Evolutionary conservation across 2,329 filamentous ascomycete species (phyloP), one percentile per base, ranked within the genome.

Genomic region (Nannizziopsis barbatae): DNA sequence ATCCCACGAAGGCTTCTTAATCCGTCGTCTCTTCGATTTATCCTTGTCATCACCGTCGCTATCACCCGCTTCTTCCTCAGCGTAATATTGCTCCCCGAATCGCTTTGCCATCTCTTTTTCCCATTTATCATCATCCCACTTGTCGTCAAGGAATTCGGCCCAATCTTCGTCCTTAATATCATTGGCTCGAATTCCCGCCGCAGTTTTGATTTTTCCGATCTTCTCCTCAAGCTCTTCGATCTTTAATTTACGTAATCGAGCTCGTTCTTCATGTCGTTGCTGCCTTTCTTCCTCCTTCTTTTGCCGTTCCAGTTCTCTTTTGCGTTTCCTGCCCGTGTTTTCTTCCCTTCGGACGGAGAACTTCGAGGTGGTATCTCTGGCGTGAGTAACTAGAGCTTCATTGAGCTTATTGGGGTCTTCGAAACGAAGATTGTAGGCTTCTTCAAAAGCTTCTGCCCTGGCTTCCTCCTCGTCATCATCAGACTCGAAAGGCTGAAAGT

Each of bases 381-480:
- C 84, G 68, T 95, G 94, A 5, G 89, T 87, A 60, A 84, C 81
- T 30, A 98, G 73, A 43, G 84, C 81, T 66, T 95, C 87, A 62
- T 95, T 95, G 58, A 86, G 81, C 62, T 86, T 88, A 51, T 77
- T 77, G 0, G 92, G 88, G 58, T 96, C 86, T 64, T 98, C 92
- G 60, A 98, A 98, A 31, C 92, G 84, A 68, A 95, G 70, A 69
- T 98, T 98, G 71, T 95, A 98, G 3, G 89, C 89, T 55, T 85
- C 77, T 68, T 98, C 92, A 60, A 90, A 94, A 52, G 83, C 80
- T 39, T 96, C 90, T 20, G 89, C 89, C 40, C 79, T 75, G 22
- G 77, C 75, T 27, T 85, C 79, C 38, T 86, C 77, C 5, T 80
- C 77, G n/a, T 80, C 86, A 45, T 95, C 88, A 57, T 98, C 92